Conservation (phyloP, 192 early-diverging fungal genomes). For the Coemansia sp. region DNA sequence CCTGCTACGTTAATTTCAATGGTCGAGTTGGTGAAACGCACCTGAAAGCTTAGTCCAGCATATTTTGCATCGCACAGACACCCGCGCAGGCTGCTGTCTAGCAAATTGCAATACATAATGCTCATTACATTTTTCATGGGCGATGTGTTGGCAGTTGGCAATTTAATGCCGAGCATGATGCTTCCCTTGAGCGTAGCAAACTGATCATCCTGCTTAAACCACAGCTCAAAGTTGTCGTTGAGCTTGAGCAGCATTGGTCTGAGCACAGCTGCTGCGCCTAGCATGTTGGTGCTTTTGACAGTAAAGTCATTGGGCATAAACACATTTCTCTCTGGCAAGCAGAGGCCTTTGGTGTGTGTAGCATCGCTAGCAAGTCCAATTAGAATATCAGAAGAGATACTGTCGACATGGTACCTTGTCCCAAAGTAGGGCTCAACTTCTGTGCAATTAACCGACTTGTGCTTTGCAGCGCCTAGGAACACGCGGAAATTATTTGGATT, state of each 20-base stretch:
- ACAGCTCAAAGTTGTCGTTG: constrained; percentile 60
- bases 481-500: constrained; percentile 60
- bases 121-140: constrained; percentile 74
- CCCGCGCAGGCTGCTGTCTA: constrained; percentile 84
- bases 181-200: constrained; percentile 84
- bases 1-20: constrained; percentile 13
- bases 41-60: not conserved
- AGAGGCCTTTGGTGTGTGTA: not conserved
- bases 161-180: constrained; percentile 63
- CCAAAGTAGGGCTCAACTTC: constrained; percentile 75
- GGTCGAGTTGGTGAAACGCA: constrained; percentile 61
- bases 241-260: constrained; percentile 16
- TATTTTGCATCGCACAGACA: constrained; percentile 60
- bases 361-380: constrained; percentile 60
- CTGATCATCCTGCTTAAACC: constrained; percentile 92
- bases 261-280: not conserved
- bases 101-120: constrained; percentile 87
- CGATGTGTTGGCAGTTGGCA: constrained; percentile 85
- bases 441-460: constrained; percentile 18
- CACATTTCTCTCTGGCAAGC: constrained; percentile 2
- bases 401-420: constrained; percentile 69
- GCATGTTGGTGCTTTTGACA: not conserved
- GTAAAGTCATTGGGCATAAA: constrained; percentile 39
- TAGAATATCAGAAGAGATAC: not conserved
- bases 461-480: constrained; percentile 35